Percentiles rank a stretch among this genome's conserved stretches.
Evolutionary conservation across 2,329 filamentous ascomycete genomes (phyloP).

Genomic region (Diaporthe ilicicola): DNA sequence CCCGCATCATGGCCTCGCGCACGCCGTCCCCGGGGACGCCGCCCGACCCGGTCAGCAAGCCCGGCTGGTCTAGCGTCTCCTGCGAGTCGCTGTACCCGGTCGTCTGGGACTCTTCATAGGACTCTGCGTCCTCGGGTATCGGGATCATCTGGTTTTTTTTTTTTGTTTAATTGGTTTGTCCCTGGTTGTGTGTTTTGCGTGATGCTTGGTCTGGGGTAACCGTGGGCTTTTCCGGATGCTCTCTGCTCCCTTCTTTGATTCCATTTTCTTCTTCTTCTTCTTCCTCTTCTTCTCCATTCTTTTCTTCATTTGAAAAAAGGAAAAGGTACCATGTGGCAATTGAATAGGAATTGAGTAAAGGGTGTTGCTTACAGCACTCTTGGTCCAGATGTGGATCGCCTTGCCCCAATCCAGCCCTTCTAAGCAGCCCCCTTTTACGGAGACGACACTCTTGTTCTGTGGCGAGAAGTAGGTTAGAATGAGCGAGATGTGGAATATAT

Average conservation of each 20-base stretch:
- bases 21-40: conserved; percentile 29
- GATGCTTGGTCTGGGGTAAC: background rate
- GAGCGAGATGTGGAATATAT: background rate
- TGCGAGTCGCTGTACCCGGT: conserved; percentile 54
- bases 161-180: background rate
- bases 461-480: background rate
- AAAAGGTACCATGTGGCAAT: background rate
- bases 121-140: conserved; percentile 71
- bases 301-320: fast-evolving
- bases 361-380: conserved; percentile 45
- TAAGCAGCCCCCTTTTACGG: conserved; percentile 74
- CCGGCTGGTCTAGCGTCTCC: conserved; percentile 58
- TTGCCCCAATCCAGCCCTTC: conserved; percentile 67
- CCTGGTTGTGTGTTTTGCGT: background rate
- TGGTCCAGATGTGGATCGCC: conserved; percentile 74
- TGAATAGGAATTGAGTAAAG: background rate
- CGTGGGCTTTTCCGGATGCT: background rate
- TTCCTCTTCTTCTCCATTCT: background rate
- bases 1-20: background rate
- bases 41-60: conserved; percentile 47
- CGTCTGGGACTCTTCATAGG: conserved; percentile 59
- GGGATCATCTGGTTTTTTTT: conserved; percentile 67
- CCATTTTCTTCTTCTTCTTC: background rate
- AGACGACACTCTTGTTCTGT: conserved; percentile 66
- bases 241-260: background rate